Base-by-base conservation (phyloP, 305 asterid species). In the Fraxinus sp. region DNA sequence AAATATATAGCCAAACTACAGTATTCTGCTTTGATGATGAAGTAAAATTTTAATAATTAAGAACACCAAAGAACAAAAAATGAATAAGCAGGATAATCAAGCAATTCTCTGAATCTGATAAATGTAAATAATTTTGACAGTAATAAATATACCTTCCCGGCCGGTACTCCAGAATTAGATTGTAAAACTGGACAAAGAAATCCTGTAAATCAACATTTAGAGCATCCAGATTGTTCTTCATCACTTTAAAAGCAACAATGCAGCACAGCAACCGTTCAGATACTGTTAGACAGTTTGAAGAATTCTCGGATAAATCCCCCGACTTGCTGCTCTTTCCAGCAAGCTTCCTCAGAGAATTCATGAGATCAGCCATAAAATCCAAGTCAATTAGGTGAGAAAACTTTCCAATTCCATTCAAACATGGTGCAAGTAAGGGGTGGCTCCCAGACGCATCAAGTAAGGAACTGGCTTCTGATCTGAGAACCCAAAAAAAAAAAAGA, bases 301-400 rank as follows among this genome's bases (percentile, higher is more conserved):
- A 81, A 78, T 82, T 88, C 85, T 81, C 92, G 18, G 91, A 83
- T 46, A 90, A 82, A 81, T 86, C 91, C 78, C 76, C 91, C 0
- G 49, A 74, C 84, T 84, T 87, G 79, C 82, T 81, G 66, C 91
- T 90, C 46, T 81, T 89, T 77, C 95, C 94, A 77, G 97, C 95
- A 83, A 96, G 98, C 92, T 88, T 93, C 81, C 98, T 86, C 84
- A 96, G 88, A 84, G 86, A 88, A 22, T 90, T 87, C 98, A 93
- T 91, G 37, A 96, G 94, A 86, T 96, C 99, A 76, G 97, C 91
- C 98, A 96, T 96, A 85, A 92, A 96, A 84, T 92, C 98, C 87
- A 96, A 82, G 91, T 96, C 98, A 41, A 96, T 90, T 20, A 94
- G 90, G 83, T 96, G 98, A 75, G 98, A 86, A 77, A 91, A 94